These are phyloP conservation scores for Fragaria nilgerrensis DNA, from an alignment of 306 rosid genomes.

Conservation along the genomic window DNA sequence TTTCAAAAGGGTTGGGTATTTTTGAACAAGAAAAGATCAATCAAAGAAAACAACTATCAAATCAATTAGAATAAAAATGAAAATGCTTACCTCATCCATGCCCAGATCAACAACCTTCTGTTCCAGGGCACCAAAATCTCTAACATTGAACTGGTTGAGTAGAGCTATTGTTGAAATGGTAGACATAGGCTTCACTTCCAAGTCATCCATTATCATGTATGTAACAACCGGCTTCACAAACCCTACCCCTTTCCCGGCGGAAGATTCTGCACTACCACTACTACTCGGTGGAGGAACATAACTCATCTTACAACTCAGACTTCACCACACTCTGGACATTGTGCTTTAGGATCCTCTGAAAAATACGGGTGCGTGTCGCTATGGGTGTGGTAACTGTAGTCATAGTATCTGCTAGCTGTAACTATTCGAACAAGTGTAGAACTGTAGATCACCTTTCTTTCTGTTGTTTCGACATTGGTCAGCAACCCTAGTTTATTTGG, in stretches of 20 bases:
- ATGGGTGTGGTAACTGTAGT: no score
- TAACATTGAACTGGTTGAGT: neutral
- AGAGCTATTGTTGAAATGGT: neutral
- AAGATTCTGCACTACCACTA: no score
- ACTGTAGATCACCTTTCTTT: neutral
- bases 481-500: neutral
- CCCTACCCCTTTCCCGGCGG: neutral
- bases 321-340: accelerated
- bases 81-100: constrained; percentile 17
- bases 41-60: no score
- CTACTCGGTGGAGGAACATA: neutral
- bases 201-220: constrained; percentile 32
- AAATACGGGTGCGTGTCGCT: neutral
- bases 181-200: constrained; percentile 22
- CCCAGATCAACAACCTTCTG: constrained; percentile 13
- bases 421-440: neutral
- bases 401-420: no score
- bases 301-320: accelerated
- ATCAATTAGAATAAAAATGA: no score
- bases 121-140: constrained; percentile 4
- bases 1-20: no score
- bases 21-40: no score
- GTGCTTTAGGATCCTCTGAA: neutral
- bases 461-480: neutral
- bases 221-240: constrained; percentile 17